Conservation (phyloP, 106 monocot species). For the Dactylorhiza incarnata region DNA sequence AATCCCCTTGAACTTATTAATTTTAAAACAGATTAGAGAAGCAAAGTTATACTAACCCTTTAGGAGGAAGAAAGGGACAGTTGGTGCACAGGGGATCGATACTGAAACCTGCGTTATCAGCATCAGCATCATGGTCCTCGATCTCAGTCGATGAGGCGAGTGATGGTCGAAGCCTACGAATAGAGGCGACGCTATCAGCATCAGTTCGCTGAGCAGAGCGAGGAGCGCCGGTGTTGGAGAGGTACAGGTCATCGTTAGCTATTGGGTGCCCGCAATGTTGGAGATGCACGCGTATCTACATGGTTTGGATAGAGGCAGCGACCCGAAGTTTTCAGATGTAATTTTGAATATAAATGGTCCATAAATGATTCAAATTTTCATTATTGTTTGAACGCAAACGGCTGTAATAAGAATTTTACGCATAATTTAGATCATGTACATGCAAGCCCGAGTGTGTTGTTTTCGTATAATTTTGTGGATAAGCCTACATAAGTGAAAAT, state of each 20-base stretch:
- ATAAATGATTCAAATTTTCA: not conserved
- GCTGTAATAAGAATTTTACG: not conserved
- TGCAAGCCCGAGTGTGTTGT: too few species aligned
- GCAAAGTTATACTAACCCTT: constrained; percentile 42
- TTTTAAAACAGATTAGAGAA: not conserved
- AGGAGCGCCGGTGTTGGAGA: constrained; percentile 29
- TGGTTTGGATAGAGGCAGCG: not conserved
- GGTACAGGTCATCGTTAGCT: constrained; percentile 75
- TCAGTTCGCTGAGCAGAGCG: constrained; percentile 41
- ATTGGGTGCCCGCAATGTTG: constrained; percentile 80
- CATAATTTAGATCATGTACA: not conserved
- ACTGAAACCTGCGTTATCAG: constrained; percentile 25
- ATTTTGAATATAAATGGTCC: not conserved
- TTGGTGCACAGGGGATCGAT: constrained; percentile 91
- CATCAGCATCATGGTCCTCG: not conserved
- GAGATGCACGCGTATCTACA: constrained; percentile 96
- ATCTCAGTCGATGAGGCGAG: constrained; percentile 1
- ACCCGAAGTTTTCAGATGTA: not conserved
- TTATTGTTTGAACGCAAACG: too few species aligned
- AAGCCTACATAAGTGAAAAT: not conserved
- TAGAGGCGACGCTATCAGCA: constrained; percentile 34
- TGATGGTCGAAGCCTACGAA: constrained; percentile 3
- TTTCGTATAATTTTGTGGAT: not conserved
- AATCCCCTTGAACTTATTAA: not conserved
- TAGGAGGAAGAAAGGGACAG: constrained; percentile 74